phyloP scores from a whole-genome alignment of 2,329 filamentous ascomycete genomes.

The Diaporthe humulicola region DNA sequence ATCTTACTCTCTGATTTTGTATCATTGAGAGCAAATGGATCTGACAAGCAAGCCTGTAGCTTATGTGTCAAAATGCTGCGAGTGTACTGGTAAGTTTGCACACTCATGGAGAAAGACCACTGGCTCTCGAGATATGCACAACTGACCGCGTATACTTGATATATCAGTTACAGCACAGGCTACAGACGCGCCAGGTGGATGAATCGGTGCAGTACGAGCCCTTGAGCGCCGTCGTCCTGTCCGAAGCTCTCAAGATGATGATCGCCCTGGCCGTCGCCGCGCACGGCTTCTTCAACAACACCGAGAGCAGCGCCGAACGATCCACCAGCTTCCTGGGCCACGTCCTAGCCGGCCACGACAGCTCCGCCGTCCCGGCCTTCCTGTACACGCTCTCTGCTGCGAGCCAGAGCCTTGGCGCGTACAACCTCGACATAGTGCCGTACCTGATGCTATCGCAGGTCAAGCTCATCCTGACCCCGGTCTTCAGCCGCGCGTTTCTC shows the following conservation, averaged over 20 bases:
- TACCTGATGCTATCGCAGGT: constrained; percentile 16
- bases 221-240: background rate
- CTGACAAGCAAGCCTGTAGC: background rate
- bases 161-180: constrained; percentile 13
- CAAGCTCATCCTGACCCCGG: constrained; percentile 8
- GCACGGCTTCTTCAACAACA: background rate
- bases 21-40: background rate
- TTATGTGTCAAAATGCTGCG: constrained; percentile 1
- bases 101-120: background rate
- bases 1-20: background rate
- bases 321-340: background rate
- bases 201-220: constrained; percentile 10
- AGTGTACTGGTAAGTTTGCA: background rate
- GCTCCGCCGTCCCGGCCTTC: background rate
- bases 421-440: constrained; percentile 6
- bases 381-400: background rate
- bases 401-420: constrained; percentile 2
- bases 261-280: background rate
- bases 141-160: background rate
- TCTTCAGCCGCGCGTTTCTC: background rate
- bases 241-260: background rate
- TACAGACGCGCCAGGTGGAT: background rate
- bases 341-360: background rate
- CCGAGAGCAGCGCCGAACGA: background rate
- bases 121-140: background rate